A percentile compares a stretch with the other conserved stretches of the same genome.
phyloP scores from a whole-genome alignment of 306 rosid genomes.

The Lablab purpureus region DNA sequence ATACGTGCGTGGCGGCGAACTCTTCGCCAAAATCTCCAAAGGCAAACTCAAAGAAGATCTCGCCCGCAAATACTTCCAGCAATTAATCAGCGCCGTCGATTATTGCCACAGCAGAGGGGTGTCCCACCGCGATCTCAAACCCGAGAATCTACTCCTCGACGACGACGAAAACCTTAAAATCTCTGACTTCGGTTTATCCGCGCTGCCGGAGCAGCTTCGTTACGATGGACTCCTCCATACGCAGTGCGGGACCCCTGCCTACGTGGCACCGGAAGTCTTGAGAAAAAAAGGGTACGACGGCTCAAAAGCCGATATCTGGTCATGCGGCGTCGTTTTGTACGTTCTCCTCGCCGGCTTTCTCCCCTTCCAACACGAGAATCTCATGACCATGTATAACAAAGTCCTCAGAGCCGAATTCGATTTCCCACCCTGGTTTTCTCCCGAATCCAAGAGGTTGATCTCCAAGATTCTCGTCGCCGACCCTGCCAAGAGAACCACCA shows the following conservation, averaged over 20 bases:
- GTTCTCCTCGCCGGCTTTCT: slow-evolving; percentile 80
- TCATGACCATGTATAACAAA: slow-evolving; percentile 70
- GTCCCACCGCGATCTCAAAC: slow-evolving; percentile 83
- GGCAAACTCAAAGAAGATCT: slow-evolving; percentile 70
- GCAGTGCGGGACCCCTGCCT: slow-evolving; percentile 92
- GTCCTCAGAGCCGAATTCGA: slow-evolving; percentile 68
- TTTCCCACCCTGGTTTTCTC: slow-evolving; percentile 76
- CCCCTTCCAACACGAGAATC: slow-evolving; percentile 75
- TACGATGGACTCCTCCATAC: slow-evolving; percentile 81
- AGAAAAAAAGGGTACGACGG: slow-evolving; percentile 79
- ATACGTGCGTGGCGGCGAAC: slow-evolving; percentile 81
- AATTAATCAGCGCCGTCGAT: slow-evolving; percentile 75
- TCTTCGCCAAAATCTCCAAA: slow-evolving; percentile 71
- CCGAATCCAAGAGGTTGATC: slow-evolving; percentile 64
- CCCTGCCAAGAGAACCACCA: slow-evolving; percentile 59
- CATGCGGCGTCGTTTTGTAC: slow-evolving; percentile 76
- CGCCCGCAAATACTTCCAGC: slow-evolving; percentile 77
- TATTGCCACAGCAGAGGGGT: slow-evolving; percentile 88
- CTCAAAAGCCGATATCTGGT: slow-evolving; percentile 74
- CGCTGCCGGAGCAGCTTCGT: slow-evolving; percentile 74
- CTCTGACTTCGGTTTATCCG: slow-evolving; percentile 81
- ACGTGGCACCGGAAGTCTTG: slow-evolving; percentile 79
- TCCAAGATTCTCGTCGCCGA: slow-evolving; percentile 68
- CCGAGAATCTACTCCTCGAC: slow-evolving; percentile 76
- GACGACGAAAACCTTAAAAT: slow-evolving; percentile 72